phyloP scores from a whole-genome alignment of 371 early-diverging fungal genomes.

The Umbelopsis sp. region DNA sequence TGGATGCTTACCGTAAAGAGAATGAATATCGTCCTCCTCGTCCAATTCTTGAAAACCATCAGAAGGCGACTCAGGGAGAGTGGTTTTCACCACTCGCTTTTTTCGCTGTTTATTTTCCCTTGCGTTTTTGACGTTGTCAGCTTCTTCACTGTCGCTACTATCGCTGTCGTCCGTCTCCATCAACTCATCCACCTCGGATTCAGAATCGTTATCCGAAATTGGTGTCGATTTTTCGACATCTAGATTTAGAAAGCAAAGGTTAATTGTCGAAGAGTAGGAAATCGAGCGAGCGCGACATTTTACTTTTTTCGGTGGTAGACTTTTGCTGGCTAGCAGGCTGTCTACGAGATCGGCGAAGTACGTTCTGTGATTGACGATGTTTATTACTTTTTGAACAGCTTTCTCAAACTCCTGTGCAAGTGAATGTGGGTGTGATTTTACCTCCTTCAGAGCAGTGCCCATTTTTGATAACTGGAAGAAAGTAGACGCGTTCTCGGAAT shows the following conservation, averaged over 20 bases:
- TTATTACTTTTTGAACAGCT: not conserved
- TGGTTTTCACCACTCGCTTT: not conserved
- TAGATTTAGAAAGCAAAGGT: not conserved
- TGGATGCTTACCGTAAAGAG: slow-evolving; percentile 35
- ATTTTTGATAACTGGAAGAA: not conserved
- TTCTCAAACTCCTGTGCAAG: not conserved
- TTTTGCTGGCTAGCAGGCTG: not conserved
- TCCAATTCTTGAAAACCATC: slow-evolving; percentile 23
- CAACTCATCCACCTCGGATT: slow-evolving; percentile 12
- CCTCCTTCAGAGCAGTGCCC: not conserved
- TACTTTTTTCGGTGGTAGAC: not conserved
- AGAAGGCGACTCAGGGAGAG: not conserved
- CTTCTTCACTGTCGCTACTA: not conserved
- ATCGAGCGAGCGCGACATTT: not conserved
- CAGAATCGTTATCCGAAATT: not conserved
- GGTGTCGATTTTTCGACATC: not conserved
- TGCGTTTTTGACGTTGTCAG: not conserved
- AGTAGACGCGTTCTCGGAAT: slow-evolving; percentile 2
- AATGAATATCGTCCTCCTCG: slow-evolving; percentile 15
- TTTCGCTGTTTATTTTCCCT: not conserved
- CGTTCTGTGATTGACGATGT: not conserved
- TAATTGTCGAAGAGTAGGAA: not conserved
- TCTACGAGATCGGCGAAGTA: not conserved
- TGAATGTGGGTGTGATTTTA: not conserved
- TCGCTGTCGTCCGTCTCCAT: not conserved